Percentiles rank a stretch among this genome's conserved stretches.
These are phyloP conservation scores for Backusella circina DNA, from an alignment of 192 early-diverging fungal genomes.

Conservation along the genomic window DNA sequence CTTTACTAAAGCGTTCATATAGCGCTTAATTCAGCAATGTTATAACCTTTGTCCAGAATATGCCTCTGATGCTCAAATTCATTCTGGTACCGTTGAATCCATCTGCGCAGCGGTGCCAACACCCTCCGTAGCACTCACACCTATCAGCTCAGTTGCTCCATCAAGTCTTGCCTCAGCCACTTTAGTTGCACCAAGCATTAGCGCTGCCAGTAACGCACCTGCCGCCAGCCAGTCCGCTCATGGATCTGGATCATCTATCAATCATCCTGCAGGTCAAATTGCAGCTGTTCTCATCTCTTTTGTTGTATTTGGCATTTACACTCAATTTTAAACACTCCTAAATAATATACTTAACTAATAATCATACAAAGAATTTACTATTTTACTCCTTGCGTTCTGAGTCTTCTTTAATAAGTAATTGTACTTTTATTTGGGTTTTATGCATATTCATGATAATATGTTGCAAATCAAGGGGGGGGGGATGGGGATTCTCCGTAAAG, in stretches of 20 bases:
- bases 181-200: neutral
- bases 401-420: neutral
- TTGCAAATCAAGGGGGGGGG: neutral
- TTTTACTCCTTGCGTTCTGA: neutral
- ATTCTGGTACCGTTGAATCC: constrained; percentile 8
- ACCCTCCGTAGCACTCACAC: neutral
- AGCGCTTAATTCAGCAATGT: constrained; percentile 22
- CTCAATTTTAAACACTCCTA: neutral
- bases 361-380: neutral
- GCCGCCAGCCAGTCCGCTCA: neutral
- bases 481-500: neutral
- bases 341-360: neutral
- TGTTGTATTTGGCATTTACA: neutral
- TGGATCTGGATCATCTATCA: neutral
- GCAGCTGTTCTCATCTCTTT: neutral
- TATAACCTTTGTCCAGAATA: constrained; percentile 27
- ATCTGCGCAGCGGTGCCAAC: constrained; percentile 22
- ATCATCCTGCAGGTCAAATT: neutral
- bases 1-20: neutral
- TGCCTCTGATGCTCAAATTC: constrained; percentile 11
- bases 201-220: neutral
- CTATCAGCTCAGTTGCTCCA: neutral
- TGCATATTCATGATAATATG: neutral
- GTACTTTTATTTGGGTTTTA: neutral
- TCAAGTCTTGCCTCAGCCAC: neutral